Base-by-base conservation (phyloP, 225 moss, liverwort and hornwort species). In the Ulota crispa region DNA sequence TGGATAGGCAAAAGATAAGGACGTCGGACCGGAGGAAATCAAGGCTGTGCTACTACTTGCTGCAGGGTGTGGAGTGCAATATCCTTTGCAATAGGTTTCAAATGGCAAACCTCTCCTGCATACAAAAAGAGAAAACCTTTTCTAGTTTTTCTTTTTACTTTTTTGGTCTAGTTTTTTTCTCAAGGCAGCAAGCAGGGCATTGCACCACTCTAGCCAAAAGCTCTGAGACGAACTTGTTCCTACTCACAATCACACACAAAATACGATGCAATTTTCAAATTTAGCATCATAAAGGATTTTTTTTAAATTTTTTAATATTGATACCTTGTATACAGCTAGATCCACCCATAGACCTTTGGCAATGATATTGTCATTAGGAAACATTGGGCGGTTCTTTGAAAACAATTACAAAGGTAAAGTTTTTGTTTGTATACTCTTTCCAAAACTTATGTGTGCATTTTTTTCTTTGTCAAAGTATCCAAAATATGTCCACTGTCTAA, bases 11-110 rank as follows among this genome's bases (percentile, higher is more conserved):
- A 93, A 88, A 74, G 89, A 93, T 65, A 76, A 75, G 18, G 86
- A 91, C 34, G 77, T 96, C 64, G 91, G 88, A 50, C 88, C 89
- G 24, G 96, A 96, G 19, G 91, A 94, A 86, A 93, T 96, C 73
- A 93, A 89, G 76, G 88, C 93, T 3, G 93, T 93, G 14, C 87
- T 96, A 80, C 84, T 96, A 24, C 92, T 88, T 77, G 92, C 94
- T 47, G 87, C 84, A 63, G 86, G 88, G 65, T 89, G 83, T 7
- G 85, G 55, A 32, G 34, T 75, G 78, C 69, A n/a, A n/a, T n/a
- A 59, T 47, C 72, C 85, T 12, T 57, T 77, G 72, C 81, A 74
- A 50, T 83, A 76, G 57, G 31, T 14, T n/a, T 13, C 41, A 36
- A 59, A 47, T 16, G 9, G 18, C 32, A 81, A 8, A 52, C 36